A percentile compares a stretch with the other conserved stretches of the same genome.
Evolutionary conservation across 495 filamentous ascomycete genomes (phyloP).

Genomic region (Apiosordaria backusii): DNA sequence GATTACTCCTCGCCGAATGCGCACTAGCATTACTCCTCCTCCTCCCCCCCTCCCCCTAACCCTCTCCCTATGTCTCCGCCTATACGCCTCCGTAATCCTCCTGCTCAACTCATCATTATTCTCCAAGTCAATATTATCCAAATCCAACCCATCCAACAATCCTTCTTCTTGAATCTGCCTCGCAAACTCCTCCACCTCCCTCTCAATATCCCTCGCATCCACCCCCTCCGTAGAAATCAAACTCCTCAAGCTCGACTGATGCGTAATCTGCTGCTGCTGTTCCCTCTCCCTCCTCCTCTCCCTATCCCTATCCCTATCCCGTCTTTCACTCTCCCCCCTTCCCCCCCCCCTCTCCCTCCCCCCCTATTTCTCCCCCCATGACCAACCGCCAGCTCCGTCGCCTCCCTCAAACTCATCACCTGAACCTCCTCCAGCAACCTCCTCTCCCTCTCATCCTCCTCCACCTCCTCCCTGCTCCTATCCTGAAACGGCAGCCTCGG

Average conservation of each 20-base stretch:
- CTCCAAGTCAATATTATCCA: slow-evolving; percentile 70
- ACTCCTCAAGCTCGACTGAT: slow-evolving; percentile 82
- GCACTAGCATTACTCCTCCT: slow-evolving; percentile 43
- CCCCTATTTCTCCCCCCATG: not conserved
- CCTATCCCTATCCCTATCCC: slow-evolving; percentile 28
- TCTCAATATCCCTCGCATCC: slow-evolving; percentile 68
- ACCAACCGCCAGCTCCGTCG: slow-evolving; percentile 19
- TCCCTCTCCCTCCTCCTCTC: slow-evolving; percentile 35
- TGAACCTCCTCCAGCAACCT: slow-evolving; percentile 67
- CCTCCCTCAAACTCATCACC: slow-evolving; percentile 67
- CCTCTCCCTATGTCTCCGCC: slow-evolving; percentile 61
- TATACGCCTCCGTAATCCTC: slow-evolving; percentile 81
- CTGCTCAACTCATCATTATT: slow-evolving; percentile 86
- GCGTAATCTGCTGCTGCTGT: slow-evolving; percentile 61
- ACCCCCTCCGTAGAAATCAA: slow-evolving; percentile 71
- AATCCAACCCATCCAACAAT: slow-evolving; percentile 76
- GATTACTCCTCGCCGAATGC: slow-evolving; percentile 34
- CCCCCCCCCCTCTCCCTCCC: slow-evolving; percentile 24
- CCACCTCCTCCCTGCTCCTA: slow-evolving; percentile 43
- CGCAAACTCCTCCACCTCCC: slow-evolving; percentile 72
- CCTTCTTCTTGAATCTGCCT: slow-evolving; percentile 87
- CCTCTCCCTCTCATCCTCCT: slow-evolving; percentile 61
- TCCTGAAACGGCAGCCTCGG: slow-evolving; percentile 48
- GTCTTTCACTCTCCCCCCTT: slow-evolving; percentile 30
- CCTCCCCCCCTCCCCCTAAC: slow-evolving; percentile 34